A percentile compares a stretch with the other conserved stretches of the same genome.
phyloP scores from a whole-genome alignment of 2,329 filamentous ascomycete species.

The Arachnomyces sp. region DNA sequence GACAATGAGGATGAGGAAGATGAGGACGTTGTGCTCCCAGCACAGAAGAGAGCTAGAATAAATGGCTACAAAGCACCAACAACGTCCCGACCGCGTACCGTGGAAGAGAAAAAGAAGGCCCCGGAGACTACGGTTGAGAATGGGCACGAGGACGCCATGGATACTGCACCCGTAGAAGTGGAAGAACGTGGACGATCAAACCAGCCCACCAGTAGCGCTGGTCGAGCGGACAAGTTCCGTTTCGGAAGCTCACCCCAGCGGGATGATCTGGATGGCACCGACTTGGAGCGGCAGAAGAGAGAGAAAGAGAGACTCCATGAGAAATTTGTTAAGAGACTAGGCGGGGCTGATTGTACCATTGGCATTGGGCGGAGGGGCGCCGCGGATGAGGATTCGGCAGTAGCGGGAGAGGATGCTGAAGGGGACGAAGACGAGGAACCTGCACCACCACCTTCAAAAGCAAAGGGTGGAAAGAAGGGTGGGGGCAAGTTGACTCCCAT shows the following conservation, averaged over 20 bases:
- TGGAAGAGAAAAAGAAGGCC: constrained; percentile 3
- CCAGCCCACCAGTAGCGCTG: constrained; percentile 31
- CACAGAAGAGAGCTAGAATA: constrained; percentile 33
- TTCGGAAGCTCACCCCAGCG: constrained; percentile 47
- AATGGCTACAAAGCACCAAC: constrained; percentile 17
- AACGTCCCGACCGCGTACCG: constrained; percentile 12
- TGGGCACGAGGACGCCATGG: constrained; percentile 7
- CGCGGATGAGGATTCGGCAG: constrained; percentile 47
- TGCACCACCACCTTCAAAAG: constrained; percentile 36
- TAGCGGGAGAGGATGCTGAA: constrained; percentile 53
- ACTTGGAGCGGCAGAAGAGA: constrained; percentile 47
- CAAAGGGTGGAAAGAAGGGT: constrained; percentile 59
- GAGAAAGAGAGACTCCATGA: constrained; percentile 67
- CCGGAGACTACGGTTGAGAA: constrained; percentile 9
- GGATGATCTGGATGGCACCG: constrained; percentile 29
- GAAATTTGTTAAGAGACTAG: constrained; percentile 84
- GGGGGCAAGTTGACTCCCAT: constrained; percentile 86
- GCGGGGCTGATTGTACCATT: constrained; percentile 71
- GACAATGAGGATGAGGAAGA: constrained; percentile 32
- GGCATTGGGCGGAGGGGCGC: constrained; percentile 54
- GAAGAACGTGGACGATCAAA: constrained; percentile 9
- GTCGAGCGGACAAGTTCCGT: constrained; percentile 52
- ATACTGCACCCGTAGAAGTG: constrained; percentile 2
- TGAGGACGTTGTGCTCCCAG: constrained; percentile 32
- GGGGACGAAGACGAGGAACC: constrained; percentile 47